Evolutionary conservation across 2,329 filamentous ascomycete genomes (phyloP).

Genomic region (Stagonosporopsis cucurbitacearum): DNA sequence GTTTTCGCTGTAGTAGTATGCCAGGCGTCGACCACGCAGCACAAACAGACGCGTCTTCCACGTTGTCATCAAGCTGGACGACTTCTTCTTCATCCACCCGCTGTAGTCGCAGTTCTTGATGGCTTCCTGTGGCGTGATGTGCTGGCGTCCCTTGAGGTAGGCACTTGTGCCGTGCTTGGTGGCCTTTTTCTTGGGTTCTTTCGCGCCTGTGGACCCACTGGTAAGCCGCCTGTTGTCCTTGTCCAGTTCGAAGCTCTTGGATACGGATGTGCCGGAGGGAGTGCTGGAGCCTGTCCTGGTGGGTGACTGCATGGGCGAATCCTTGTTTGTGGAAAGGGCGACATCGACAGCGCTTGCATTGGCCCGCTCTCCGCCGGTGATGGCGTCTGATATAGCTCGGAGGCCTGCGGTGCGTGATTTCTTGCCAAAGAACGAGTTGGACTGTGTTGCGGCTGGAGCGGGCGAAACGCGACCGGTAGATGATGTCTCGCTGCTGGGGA

Average conservation of each 20-base stretch:
- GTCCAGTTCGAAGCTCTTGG: conserved; percentile 79
- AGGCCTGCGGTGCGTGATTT: conserved; percentile 68
- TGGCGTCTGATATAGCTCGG: conserved; percentile 80
- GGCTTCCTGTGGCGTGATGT: conserved; percentile 81
- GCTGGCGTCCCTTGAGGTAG: conserved; percentile 84
- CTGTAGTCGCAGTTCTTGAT: conserved; percentile 89
- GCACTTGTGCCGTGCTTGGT: conserved; percentile 95
- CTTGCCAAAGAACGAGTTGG: conserved; percentile 49
- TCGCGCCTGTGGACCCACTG: conserved; percentile 53
- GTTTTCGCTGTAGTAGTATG: conserved; percentile 94
- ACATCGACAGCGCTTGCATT: conserved; percentile 50
- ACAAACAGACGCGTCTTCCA: conserved; percentile 99
- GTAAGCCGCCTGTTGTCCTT: conserved; percentile 63
- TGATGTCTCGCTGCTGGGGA: conserved; percentile 57
- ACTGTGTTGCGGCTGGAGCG: conserved; percentile 42
- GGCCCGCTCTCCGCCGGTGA: conserved; percentile 62
- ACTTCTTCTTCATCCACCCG: conserved; percentile 99
- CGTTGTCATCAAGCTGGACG: conserved; percentile 91
- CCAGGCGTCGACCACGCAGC: conserved; percentile 85
- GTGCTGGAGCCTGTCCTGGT: conserved; percentile 78
- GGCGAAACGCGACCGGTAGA: conserved; percentile 56
- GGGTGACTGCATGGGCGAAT: conserved; percentile 66
- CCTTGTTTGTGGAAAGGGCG: conserved; percentile 55
- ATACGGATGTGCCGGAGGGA: conserved; percentile 62
- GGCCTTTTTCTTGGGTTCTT: conserved; percentile 57